phyloP scores from a whole-genome alignment of 2,329 filamentous ascomycete species.

The Exophiala dermatitidis region DNA sequence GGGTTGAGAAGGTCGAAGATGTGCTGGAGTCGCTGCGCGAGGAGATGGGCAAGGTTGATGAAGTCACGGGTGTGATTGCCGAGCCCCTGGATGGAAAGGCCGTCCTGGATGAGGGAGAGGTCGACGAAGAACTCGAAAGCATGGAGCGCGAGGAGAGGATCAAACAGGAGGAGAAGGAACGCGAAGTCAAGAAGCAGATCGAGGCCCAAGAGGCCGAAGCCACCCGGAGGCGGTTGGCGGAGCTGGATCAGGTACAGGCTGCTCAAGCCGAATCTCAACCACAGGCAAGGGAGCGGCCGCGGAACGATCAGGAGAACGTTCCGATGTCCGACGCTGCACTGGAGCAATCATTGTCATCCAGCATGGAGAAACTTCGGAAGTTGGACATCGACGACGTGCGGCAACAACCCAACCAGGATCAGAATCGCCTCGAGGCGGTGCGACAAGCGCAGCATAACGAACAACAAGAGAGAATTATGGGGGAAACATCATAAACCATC shows the following conservation, averaged over 20 bases:
- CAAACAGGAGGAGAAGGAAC: constrained; percentile 44
- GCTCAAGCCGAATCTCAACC: neutral
- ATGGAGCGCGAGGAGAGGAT: constrained; percentile 59
- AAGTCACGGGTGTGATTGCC: constrained; percentile 69
- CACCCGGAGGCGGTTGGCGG: constrained; percentile 30
- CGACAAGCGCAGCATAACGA: neutral
- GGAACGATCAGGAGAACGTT: neutral
- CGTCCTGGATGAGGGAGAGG: constrained; percentile 67
- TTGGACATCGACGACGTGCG: constrained; percentile 13
- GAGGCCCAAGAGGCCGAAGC: constrained; percentile 24
- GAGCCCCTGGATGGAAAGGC: constrained; percentile 47
- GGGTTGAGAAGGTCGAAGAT: constrained; percentile 65
- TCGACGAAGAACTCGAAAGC: constrained; percentile 78
- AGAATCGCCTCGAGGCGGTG: neutral
- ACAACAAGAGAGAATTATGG: neutral
- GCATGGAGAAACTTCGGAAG: constrained; percentile 21
- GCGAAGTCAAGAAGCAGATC: constrained; percentile 37
- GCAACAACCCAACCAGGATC: neutral
- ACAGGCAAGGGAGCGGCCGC: neutral
- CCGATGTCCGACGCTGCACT: constrained; percentile 1
- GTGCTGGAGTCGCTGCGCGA: constrained; percentile 69
- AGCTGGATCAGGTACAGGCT: constrained; percentile 21
- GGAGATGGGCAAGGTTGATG: constrained; percentile 74
- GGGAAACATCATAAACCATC: neutral
- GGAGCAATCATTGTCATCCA: constrained; percentile 19